These are phyloP conservation scores for Salvia sclarea DNA, from an alignment of 305 asterid genomes.

Conservation along the genomic window DNA sequence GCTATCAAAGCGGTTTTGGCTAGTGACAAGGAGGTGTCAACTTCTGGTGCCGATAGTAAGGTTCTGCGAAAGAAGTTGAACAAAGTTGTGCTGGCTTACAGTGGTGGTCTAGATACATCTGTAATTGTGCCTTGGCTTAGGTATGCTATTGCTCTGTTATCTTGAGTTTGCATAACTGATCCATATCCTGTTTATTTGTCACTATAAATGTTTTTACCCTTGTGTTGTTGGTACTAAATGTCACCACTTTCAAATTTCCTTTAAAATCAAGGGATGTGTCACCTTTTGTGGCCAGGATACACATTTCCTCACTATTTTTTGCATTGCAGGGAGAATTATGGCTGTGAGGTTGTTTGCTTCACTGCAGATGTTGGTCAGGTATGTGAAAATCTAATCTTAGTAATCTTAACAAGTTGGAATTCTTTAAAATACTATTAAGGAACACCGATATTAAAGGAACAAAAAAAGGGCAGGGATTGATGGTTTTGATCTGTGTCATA, in stretches of 20 bases:
- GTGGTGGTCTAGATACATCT: conserved; percentile 96
- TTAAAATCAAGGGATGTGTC: neutral
- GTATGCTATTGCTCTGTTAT: conserved; percentile 40
- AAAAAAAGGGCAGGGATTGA: neutral
- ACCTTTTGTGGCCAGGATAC: conserved; percentile 5
- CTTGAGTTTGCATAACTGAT: neutral
- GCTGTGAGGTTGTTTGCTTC: conserved; percentile 97
- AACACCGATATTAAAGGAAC: neutral
- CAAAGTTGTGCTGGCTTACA: conserved; percentile 94
- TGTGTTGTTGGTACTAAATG: neutral
- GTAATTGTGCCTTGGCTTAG: conserved; percentile 99
- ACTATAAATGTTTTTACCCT: too few relatives aligned
- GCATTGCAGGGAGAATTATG: conserved; percentile 86
- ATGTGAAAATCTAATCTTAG: conserved; percentile 37
- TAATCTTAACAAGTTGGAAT: conserved; percentile 2
- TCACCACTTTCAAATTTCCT: neutral
- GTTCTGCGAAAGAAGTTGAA: conserved; percentile 62
- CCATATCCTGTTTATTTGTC: conserved; percentile 5
- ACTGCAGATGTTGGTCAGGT: conserved; percentile 99
- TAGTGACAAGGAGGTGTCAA: conserved; percentile 51
- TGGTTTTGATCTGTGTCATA: neutral
- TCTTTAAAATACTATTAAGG: conserved; percentile 19
- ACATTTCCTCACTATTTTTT: conserved; percentile 8
- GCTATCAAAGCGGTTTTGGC: conserved; percentile 68
- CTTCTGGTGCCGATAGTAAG: conserved; percentile 48